These are phyloP conservation scores for Austroboletus festivus DNA, from an alignment of 768 basidiomycete genomes.

Conservation along the genomic window DNA sequence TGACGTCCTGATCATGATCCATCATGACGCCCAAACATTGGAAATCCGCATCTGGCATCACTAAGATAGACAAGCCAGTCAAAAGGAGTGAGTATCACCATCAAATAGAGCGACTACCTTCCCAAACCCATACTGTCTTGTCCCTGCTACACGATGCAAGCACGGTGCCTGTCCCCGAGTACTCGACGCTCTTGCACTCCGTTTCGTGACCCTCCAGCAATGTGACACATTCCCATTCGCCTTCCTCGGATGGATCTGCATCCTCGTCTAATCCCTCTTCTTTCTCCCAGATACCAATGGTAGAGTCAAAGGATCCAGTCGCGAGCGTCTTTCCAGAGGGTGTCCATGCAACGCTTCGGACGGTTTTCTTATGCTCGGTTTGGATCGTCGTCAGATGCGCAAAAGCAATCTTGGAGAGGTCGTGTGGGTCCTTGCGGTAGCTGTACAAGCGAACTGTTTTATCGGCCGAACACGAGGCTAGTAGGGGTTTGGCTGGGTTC, in stretches of 20 bases:
- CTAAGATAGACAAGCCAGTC: constrained; percentile 36
- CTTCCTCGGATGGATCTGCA: constrained; percentile 29
- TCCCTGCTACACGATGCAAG: constrained; percentile 95
- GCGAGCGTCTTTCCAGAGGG: constrained; percentile 85
- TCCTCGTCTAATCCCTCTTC: constrained; percentile 33
- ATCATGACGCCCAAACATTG: constrained; percentile 94
- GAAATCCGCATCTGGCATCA: constrained; percentile 88
- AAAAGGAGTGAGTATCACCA: neutral
- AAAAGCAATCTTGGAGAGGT: constrained; percentile 35
- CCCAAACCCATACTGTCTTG: constrained; percentile 99
- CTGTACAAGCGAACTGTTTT: constrained; percentile 85
- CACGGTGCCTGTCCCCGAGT: constrained; percentile 67
- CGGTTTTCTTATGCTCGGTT: constrained; percentile 86
- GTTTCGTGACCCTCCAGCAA: constrained; percentile 93
- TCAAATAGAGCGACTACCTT: constrained; percentile 52
- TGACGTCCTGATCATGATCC: constrained; percentile 97
- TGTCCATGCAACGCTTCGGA: constrained; percentile 84
- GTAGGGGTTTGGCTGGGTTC: constrained; percentile 76
- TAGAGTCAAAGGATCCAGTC: constrained; percentile 91
- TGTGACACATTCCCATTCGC: constrained; percentile 86
- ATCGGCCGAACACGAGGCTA: constrained; percentile 95
- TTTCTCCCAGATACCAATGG: constrained; percentile 88
- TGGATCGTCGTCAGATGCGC: constrained; percentile 60
- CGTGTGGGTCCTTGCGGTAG: constrained; percentile 41
- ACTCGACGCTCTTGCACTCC: constrained; percentile 92